These are phyloP conservation scores for Mycena albidolilacea DNA, from an alignment of 768 basidiomycete genomes.

Conservation along the genomic window DNA sequence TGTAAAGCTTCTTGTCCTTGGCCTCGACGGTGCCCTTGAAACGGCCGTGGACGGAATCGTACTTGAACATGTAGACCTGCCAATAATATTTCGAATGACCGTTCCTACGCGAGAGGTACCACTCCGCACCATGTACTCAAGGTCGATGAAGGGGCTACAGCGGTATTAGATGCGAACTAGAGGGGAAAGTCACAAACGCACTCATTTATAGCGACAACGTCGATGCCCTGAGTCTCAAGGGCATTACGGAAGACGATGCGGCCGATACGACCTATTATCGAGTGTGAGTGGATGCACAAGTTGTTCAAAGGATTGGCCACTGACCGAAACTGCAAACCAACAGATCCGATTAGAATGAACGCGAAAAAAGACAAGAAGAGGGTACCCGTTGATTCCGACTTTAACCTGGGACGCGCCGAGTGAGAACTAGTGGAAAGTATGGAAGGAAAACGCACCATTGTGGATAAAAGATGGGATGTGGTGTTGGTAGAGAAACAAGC, in stretches of 20 bases:
- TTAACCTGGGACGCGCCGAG: constrained; percentile 65
- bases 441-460: constrained; percentile 27
- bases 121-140: constrained; percentile 92
- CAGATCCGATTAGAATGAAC: constrained; percentile 29
- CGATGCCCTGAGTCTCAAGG: constrained; percentile 77
- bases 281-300: constrained; percentile 1
- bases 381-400: constrained; percentile 97
- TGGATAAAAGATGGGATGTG: constrained; percentile 14
- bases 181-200: constrained; percentile 55
- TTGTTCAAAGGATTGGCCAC: constrained; percentile 43
- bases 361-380: constrained; percentile 35
- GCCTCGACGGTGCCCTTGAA: constrained; percentile 88
- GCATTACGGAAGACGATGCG: constrained; percentile 99
- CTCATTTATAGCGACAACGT: constrained; percentile 98
- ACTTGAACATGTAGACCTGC: constrained; percentile 99
- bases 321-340: constrained; percentile 77
- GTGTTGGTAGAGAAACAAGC: constrained; percentile 21
- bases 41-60: constrained; percentile 92
- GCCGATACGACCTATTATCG: constrained; percentile 92
- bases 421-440: neutral
- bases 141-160: constrained; percentile 81
- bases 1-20: constrained; percentile 91
- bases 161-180: constrained; percentile 7
- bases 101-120: neutral
- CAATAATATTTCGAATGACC: neutral